A percentile compares a stretch with the other conserved stretches of the same genome.
These are phyloP conservation scores for Capniomyces stellatus DNA, from an alignment of 371 early-diverging fungal species.

Conservation along the genomic window DNA sequence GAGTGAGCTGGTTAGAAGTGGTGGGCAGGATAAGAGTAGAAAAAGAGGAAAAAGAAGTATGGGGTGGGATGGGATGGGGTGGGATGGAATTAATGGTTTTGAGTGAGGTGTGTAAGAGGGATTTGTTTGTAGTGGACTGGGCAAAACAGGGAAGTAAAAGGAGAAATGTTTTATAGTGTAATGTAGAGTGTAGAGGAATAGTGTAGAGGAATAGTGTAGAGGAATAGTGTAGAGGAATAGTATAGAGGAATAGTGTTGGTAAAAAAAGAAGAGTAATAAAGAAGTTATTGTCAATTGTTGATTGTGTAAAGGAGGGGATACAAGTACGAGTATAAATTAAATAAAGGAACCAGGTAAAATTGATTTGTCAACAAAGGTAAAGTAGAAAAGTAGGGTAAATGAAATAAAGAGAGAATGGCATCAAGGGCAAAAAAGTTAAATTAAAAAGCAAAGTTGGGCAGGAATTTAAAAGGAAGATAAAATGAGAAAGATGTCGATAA, in stretches of 20 bases:
- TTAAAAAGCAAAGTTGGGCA: background rate
- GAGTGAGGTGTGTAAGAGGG: too few relatives aligned
- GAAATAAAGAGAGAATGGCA: background rate
- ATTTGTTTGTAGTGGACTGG: too few relatives aligned
- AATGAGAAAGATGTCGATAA: background rate
- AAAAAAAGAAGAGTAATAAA: background rate
- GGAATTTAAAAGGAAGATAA: background rate
- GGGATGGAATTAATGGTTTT: too few relatives aligned
- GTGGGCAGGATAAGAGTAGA: too few relatives aligned
- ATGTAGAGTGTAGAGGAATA: background rate
- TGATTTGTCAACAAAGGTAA: background rate
- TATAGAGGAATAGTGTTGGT: background rate
- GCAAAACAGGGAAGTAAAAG: too few relatives aligned
- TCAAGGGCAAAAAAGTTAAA: background rate
- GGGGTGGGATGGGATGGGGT: too few relatives aligned
- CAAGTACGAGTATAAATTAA: background rate
- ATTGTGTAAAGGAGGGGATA: background rate
- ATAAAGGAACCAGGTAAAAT: background rate
- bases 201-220: background rate
- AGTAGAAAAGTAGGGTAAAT: background rate
- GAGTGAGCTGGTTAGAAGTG: too few relatives aligned
- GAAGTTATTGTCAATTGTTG: background rate
- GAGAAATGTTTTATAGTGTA: background rate
- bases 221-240: background rate
- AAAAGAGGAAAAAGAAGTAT: too few relatives aligned